Evolutionary conservation across 352 stramenopile species (phyloP), one percentile per base, ranked within the genome.

Genomic region (Saprolegnia parasitica): DNA sequence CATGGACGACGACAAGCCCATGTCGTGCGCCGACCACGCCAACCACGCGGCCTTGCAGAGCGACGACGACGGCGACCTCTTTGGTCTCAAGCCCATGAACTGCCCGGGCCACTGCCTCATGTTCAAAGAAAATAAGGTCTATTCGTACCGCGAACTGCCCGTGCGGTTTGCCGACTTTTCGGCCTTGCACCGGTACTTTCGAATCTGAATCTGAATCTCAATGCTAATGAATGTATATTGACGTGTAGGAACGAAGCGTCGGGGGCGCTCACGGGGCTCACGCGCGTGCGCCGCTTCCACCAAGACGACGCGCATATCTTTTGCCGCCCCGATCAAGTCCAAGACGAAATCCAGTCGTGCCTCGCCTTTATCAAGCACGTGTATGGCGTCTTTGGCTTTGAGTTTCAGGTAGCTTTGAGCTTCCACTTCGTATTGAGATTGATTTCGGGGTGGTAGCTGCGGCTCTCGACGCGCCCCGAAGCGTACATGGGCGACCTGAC

Each of bases 241-340:
- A n/a, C n/a, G n/a, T n/a, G 45, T 67, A 84, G 86, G 55, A 99
- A 99, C 71, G 97, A 99, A 72, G 84, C 91, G 18, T 98, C 88
- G 10, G 96, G 96, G 29, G 98, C 97, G 15, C 84, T 99, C 42
- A 97, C 98, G 58, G 96, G 96, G 4, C 82, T 99, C 26, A 98
- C 98, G 65, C 84, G 96, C 26, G 96, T 99, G 52, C 83, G 96
- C n/a, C 96, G 96, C 29, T 99, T 99, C 81, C 98, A 98, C 24
- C 96, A 99, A 75, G 97, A 99, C 79, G 97, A 99, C 80, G 97
- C 96, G 23, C 97, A 99, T 76, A 98, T 99, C 67, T 99, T 98
- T 76, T 99, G 96, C 78, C 90, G 95, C 29, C 86, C 90, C 11
- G 91, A 97, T 67, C 96, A 70, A 62, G 63, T 99, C 6, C 83